Conservation (phyloP, 1,139 yeast species). For the Blastobotrys proliferans region DNA sequence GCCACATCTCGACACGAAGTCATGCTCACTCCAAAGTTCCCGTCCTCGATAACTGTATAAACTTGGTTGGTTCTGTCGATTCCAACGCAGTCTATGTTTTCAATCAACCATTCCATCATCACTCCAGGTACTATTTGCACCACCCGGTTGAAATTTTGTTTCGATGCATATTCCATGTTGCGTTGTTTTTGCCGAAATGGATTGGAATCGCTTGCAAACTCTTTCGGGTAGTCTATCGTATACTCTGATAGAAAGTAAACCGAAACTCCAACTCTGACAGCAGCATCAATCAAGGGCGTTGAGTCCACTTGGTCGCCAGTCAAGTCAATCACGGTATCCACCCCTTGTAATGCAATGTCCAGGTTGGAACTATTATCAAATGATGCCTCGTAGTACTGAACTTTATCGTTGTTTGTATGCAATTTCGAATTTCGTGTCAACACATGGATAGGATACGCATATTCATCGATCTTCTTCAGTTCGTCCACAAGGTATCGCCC, state of each 20-base stretch:
- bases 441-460: slow-evolving; percentile 29
- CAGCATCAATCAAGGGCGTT: slow-evolving; percentile 36
- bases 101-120: slow-evolving; percentile 34
- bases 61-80: not conserved
- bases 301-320: slow-evolving; percentile 23
- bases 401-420: slow-evolving; percentile 33
- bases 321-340: slow-evolving; percentile 50
- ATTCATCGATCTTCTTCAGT: slow-evolving; percentile 3
- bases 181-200: slow-evolving; percentile 38
- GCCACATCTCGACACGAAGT: slow-evolving; percentile 48
- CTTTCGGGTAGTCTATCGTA: slow-evolving; percentile 42
- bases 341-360: slow-evolving; percentile 42
- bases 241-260: slow-evolving; percentile 61
- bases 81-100: not conserved
- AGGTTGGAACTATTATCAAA: slow-evolving; percentile 19
- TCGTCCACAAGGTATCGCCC: slow-evolving; percentile 33
- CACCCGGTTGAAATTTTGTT: slow-evolving; percentile 45
- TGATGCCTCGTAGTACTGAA: slow-evolving; percentile 21
- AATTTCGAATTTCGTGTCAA: slow-evolving; percentile 43
- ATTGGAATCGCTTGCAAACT: slow-evolving; percentile 27
- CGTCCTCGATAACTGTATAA: not conserved
- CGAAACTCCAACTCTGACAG: slow-evolving; percentile 43
- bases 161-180: slow-evolving; percentile 38
- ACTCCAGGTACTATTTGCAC: slow-evolving; percentile 45
- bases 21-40: slow-evolving; percentile 28